phyloP scores from a whole-genome alignment of 2,329 filamentous ascomycete genomes.

The Colletotrichum orbiculare region DNA sequence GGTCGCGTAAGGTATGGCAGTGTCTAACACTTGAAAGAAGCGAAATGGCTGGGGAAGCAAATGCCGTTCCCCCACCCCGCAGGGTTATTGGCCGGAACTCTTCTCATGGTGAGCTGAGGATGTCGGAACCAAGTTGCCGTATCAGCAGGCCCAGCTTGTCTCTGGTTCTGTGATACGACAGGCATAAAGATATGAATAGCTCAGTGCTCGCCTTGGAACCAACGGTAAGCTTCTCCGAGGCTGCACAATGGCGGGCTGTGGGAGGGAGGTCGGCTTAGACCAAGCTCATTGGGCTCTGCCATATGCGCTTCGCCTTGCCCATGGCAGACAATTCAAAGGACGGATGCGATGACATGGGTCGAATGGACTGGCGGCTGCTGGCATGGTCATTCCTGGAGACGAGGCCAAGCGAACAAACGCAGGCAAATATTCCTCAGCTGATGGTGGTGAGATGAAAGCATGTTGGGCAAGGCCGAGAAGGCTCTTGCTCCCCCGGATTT shows the following conservation, averaged over 20 bases:
- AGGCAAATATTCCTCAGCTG: conserved; percentile 28
- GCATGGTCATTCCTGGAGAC: conserved; percentile 22
- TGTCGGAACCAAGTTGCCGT: conserved; percentile 24
- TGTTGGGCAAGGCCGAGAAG: conserved; percentile 25
- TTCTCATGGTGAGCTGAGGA: conserved; percentile 30
- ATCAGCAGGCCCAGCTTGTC: conserved; percentile 20
- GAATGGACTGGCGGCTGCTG: conserved; percentile 16
- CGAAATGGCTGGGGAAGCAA: too few relatives aligned
- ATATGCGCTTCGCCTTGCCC: conserved; percentile 30
- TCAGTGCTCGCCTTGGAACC: conserved; percentile 14
- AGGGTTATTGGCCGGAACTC: conserved; percentile 18
- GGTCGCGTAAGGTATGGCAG: too few relatives aligned
- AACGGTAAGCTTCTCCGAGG: conserved; percentile 19
- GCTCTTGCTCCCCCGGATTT: conserved; percentile 32
- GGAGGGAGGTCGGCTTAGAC: conserved; percentile 4
- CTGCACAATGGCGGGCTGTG: conserved; percentile 14
- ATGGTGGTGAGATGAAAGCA: conserved; percentile 30
- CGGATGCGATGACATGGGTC: conserved; percentile 5
- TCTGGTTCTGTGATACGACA: conserved; percentile 24
- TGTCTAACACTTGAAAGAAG: too few relatives aligned
- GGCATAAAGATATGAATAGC: conserved; percentile 15
- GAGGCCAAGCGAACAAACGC: conserved; percentile 14
- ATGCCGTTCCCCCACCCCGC: conserved; percentile 5
- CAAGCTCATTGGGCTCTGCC: conserved; percentile 24
- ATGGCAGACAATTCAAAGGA: conserved; percentile 2